Base-by-base conservation (phyloP, 495 filamentous ascomycete species). In the Penicillium robsamsonii region DNA sequence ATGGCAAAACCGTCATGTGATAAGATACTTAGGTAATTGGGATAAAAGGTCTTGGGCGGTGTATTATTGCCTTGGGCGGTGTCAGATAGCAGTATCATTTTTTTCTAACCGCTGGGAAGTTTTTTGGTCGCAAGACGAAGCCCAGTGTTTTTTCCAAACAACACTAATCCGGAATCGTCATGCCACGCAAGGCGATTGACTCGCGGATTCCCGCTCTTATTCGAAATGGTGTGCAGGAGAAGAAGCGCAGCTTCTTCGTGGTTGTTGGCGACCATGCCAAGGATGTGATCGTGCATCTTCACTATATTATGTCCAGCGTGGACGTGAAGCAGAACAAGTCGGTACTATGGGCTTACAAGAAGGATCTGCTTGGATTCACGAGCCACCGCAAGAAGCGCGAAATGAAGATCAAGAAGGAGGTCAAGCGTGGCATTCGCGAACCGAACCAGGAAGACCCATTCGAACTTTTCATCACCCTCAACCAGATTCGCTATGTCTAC, bases 321-420 rank as follows among this genome's bases (percentile, higher is more conserved):
- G 90, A 96, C 67, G 81, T 96, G 58, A 96, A 94, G 74, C 86
- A 94, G 69, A 97, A 97, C 76, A 97, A 97, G 72, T 92, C 88
- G 11, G 91, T 99, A 4, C 78, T 99, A 15, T 99, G 95, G 95
- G 92, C 95, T n/a, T 99, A 99, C 76, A 97, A 97, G 75, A 95
- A 96, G 70, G 92, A 97, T 69, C 81, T 99, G 1, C 77, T 99
- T 30, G 91, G 91, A 29, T 98, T 98, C 71, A 94, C 90, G 11
- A 91, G 88, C 72, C 91, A 99, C 72, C 88, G 95, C 18, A 95
- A 95, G 78, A 97, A 99, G 84, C 87, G 94, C 53, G 95, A 99
- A 66, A 87, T 87, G 61, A 97, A 96, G 74, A 97, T 99, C 70
- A 95, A 93, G 76, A 96, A 92, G 68, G 93, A 97, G 66, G 91